A percentile compares a stretch with the other conserved stretches of the same genome.
Evolutionary conservation across 2,329 filamentous ascomycete species (phyloP).

Genomic region (Thielaviopsis musarum): DNA sequence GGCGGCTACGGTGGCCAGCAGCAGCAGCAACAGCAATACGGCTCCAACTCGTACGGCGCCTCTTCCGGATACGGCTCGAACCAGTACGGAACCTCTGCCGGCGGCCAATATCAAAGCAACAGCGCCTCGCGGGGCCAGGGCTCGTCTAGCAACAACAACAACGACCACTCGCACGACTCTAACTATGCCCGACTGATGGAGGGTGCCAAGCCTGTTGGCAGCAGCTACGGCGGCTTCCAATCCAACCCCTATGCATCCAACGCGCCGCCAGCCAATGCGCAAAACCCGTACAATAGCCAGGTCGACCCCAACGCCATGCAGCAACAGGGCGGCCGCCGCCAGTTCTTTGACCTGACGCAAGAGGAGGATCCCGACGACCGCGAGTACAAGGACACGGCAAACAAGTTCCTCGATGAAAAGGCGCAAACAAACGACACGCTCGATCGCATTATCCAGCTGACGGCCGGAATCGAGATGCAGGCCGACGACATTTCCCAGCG

Average conservation of each 20-base stretch:
- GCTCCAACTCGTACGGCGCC: constrained; percentile 9
- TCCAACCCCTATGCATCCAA: constrained; percentile 14
- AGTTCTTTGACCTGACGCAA: constrained; percentile 55
- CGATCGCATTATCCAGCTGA: constrained; percentile 39
- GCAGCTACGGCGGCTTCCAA: constrained; percentile 15
- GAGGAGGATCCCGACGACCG: constrained; percentile 62
- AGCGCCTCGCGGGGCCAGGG: constrained; percentile 33
- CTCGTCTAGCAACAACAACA: constrained; percentile 36
- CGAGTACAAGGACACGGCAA: constrained; percentile 46
- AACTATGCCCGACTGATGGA: constrained; percentile 19
- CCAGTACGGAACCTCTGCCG: constrained; percentile 30
- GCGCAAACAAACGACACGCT: constrained; percentile 12
- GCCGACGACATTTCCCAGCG: constrained; percentile 51
- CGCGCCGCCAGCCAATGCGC: background rate
- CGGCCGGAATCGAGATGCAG: constrained; percentile 54
- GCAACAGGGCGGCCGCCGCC: constrained; percentile 37
- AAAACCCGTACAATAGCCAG: constrained; percentile 11
- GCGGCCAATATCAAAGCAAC: constrained; percentile 27
- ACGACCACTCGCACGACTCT: constrained; percentile 28
- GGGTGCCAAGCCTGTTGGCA: constrained; percentile 9
- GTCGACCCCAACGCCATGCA: constrained; percentile 16
- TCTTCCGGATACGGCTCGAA: constrained; percentile 34
- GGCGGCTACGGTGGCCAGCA: constrained; percentile 13
- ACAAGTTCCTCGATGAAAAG: constrained; percentile 38
- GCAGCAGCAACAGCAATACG: constrained; percentile 13